phyloP scores from a whole-genome alignment of 1,284 basidiomycete species.

The Fomes fomentarius region DNA sequence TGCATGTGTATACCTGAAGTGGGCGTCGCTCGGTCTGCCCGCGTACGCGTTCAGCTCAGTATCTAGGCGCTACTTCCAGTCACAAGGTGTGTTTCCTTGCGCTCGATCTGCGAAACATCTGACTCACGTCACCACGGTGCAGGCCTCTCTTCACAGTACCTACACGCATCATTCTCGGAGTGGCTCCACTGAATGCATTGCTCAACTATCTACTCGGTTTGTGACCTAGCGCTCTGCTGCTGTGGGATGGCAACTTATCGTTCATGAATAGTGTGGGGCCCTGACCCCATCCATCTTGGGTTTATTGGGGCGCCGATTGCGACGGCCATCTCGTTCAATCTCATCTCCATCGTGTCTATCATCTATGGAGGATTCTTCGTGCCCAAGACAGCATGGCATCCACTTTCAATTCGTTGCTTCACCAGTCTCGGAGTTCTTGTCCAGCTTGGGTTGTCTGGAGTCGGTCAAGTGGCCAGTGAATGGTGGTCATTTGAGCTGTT shows the following conservation, averaged over 20 bases:
- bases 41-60: constrained; percentile 83
- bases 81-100: constrained; percentile 61
- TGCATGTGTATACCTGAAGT: constrained; percentile 79
- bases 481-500: constrained; percentile 94
- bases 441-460: constrained; percentile 78
- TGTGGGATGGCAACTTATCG: not conserved
- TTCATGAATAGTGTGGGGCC: constrained; percentile 74
- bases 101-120: not conserved
- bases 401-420: constrained; percentile 69
- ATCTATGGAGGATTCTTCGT: constrained; percentile 78
- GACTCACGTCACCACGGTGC: not conserved
- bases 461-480: constrained; percentile 75
- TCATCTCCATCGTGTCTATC: constrained; percentile 73
- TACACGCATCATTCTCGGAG: constrained; percentile 81
- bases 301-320: constrained; percentile 95
- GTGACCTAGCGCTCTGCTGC: constrained; percentile 8
- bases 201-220: constrained; percentile 84
- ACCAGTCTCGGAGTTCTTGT: constrained; percentile 74
- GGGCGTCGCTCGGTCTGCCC: constrained; percentile 83
- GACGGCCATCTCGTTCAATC: constrained; percentile 87
- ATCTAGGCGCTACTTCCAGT: constrained; percentile 87
- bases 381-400: constrained; percentile 85
- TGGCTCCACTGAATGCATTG: constrained; percentile 86
- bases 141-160: constrained; percentile 88
- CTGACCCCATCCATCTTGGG: constrained; percentile 75